Base-by-base conservation (phyloP, 495 filamentous ascomycete species). In the Apiosordaria backusii region DNA sequence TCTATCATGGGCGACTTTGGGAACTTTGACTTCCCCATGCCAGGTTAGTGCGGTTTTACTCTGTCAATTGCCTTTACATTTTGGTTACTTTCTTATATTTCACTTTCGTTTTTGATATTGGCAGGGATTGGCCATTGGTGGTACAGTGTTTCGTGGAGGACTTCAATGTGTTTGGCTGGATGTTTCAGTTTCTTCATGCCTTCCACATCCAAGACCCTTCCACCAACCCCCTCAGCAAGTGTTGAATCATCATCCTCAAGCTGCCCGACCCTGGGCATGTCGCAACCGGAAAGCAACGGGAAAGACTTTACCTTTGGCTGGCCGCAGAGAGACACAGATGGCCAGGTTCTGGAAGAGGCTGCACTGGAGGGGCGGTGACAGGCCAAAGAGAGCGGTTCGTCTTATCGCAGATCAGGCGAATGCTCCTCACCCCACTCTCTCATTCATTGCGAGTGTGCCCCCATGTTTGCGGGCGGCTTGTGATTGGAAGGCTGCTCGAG, bases 1-100 rank as follows among this genome's bases (percentile, higher is more conserved):
- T 65, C 75, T 18, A 70, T 74, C 54, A 68, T 80, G 68, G 75
- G 74, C 45, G 81, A 82, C 35, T 73, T 82, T 57, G 65, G 70
- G 23, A 67, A 75, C 58, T 80, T 79, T 60, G 71, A 75, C 40
- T 73, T 73, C 27, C 65, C 52, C 50, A 23, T 69, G 13, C 1
- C 67, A 61, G 66, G 73, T 70, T 65, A 66, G 65, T 71, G 25
- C 18, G 18, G n/a, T 59, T 53, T 70, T 64, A 23, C 65, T 62
- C 57, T 65, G n/a, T 57, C 19, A 4, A 23, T 6, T n/a, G n/a
- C n/a, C n/a, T n/a, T n/a, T n/a, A n/a, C n/a, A n/a, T n/a, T 53
- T 27, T 25, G 25, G 19, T 63, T 29, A 24, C 21, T 23, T 61
- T 40, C 21, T 53, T n/a, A n/a, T n/a, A n/a, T n/a, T 45, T 45